Evolutionary conservation across 768 basidiomycete species (phyloP), one percentile per base, ranked within the genome.

Genomic region (Mycena sanguinolenta): DNA sequence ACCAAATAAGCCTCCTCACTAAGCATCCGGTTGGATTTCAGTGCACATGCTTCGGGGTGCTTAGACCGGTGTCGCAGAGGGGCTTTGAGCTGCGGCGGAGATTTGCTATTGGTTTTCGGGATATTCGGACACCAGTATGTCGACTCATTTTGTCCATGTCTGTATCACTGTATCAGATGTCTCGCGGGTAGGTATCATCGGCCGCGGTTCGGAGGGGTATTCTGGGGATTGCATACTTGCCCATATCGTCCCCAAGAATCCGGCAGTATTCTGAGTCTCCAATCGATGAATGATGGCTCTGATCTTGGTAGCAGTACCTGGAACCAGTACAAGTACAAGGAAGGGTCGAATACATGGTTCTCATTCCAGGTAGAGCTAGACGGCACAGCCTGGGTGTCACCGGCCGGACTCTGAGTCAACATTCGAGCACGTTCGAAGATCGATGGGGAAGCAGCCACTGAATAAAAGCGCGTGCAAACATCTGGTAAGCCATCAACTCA

Each of bases 371-470:
- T 5, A 58, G n/a, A 27, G 36, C 34, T 38, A 39, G 36, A 58
- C 14, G 36, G n/a, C n/a, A n/a, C n/a, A n/a, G n/a, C n/a, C n/a
- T n/a, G n/a, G n/a, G n/a, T n/a, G n/a, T n/a, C n/a, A 10, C 55
- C 12, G n/a, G 34, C 1, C 55, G 0, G n/a, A n/a, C n/a, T 36
- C 8, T n/a, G 32, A 25, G n/a, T 42, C 36, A 46, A 28, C 23
- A n/a, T 39, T 58, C 34, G 36, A 42, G 65, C 42, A 61, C 67
- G 67, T 55, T 68, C 59, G 50, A 62, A 49, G 34, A 49, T 62
- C 53, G 58, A 67, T 62, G 60, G 67, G 27, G 50, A 61, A 44
- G 38, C 27, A n/a, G 46, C 52, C n/a, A 39, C 39, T 46, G 32
- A 63, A 49, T 68, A 68, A 62, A 50, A 13, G 39, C 53, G 21